Percentiles rank a stretch among this genome's conserved stretches.
Evolutionary conservation across 345 rosid genomes (phyloP).

Genomic region (Salix caprea): DNA sequence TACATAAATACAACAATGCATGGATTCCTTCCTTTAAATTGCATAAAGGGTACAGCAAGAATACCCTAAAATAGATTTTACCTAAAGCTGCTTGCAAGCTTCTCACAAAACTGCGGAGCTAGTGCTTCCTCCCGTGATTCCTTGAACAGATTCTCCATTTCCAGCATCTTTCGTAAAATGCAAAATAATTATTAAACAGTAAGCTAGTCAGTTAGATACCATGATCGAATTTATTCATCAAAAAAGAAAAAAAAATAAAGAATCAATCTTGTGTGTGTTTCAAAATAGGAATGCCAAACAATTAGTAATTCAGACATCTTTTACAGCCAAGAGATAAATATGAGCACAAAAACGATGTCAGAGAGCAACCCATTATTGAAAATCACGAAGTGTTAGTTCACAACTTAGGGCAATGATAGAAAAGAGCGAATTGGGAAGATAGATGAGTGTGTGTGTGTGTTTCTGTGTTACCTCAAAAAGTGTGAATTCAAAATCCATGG

Average conservation of each 20-base stretch:
- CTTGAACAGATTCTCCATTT: conserved; percentile 68
- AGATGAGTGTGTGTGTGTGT: too few relatives aligned
- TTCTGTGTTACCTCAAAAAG: neutral
- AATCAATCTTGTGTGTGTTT: too few relatives aligned
- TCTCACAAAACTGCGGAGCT: conserved; percentile 49
- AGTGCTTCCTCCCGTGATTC: conserved; percentile 51
- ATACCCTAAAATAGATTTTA: conserved; percentile 11
- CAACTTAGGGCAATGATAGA: neutral
- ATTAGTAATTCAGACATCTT: neutral
- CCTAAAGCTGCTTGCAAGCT: conserved; percentile 67
- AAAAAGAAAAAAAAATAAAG: too few relatives aligned
- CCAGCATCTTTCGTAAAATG: conserved; percentile 44
- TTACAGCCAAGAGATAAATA: neutral
- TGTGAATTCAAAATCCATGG: neutral
- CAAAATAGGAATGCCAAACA: too few relatives aligned
- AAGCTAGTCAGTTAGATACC: neutral
- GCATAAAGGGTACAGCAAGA: neutral
- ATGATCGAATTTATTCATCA: neutral
- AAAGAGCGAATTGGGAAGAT: neutral
- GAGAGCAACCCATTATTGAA: conserved; percentile 2
- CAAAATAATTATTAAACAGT: neutral
- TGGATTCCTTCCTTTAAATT: neutral
- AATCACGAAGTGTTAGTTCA: neutral
- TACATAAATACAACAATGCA: neutral
- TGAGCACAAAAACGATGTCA: neutral